A percentile compares a stretch with the other conserved stretches of the same genome.
phyloP scores from a whole-genome alignment of 2,329 filamentous ascomycete species.

The Rutstroemia sp. region DNA sequence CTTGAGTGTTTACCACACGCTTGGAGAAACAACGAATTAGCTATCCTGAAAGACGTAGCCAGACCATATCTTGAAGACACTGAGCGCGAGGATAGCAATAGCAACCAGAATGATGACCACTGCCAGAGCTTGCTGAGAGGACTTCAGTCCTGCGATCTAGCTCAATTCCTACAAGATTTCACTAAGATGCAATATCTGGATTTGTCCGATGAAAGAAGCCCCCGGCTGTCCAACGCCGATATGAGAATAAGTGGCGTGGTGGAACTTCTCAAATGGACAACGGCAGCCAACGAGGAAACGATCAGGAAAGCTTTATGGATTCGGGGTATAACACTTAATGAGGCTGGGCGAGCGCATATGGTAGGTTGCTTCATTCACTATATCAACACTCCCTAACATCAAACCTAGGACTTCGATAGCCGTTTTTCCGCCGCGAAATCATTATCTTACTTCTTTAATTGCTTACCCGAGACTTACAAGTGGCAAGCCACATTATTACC shows the following conservation, averaged over 20 bases:
- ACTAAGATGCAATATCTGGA: neutral
- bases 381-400: conserved; percentile 1
- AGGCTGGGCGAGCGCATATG: conserved; percentile 41
- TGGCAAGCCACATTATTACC: conserved; percentile 34
- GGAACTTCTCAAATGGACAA: conserved; percentile 5
- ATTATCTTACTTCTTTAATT: conserved; percentile 42
- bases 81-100: neutral
- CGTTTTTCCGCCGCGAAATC: conserved; percentile 53
- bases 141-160: conserved; percentile 2
- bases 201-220: conserved; percentile 3
- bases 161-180: conserved; percentile 2
- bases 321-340: conserved; percentile 45
- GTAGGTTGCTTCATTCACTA: conserved; percentile 29
- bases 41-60: neutral
- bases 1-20: conserved; percentile 12
- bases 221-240: conserved; percentile 41
- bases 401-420: conserved; percentile 51
- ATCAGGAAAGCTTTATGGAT: conserved; percentile 21
- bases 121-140: neutral
- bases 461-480: conserved; percentile 10
- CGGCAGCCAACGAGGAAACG: neutral
- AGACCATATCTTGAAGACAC: neutral
- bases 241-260: conserved; percentile 38
- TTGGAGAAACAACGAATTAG: conserved; percentile 5
- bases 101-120: neutral